Percentiles rank a stretch among this genome's conserved stretches.
These are phyloP conservation scores for Tritrichomonas musculus DNA, from an alignment of 208 protist species.

Conservation along the genomic window DNA sequence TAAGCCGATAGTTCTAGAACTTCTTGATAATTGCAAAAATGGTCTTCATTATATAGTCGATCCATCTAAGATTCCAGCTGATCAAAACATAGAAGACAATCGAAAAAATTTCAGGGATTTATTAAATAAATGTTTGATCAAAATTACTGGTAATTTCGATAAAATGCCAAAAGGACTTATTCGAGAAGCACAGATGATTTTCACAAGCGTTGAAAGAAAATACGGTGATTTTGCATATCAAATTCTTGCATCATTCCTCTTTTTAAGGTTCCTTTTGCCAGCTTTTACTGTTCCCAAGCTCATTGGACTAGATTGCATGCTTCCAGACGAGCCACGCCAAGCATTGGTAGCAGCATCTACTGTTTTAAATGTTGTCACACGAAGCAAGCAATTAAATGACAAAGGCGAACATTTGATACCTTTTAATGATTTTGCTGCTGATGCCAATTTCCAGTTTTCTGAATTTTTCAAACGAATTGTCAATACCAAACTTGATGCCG, in stretches of 20 bases:
- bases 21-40: neutral
- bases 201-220: neutral
- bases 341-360: neutral
- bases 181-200: neutral
- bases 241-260: neutral
- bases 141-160: neutral
- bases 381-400: neutral
- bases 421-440: neutral
- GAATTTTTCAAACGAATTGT: neutral
- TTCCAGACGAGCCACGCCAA: neutral
- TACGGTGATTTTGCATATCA: neutral
- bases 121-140: neutral
- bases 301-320: neutral
- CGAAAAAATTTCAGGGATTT: neutral
- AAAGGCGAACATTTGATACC: neutral
- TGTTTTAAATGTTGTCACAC: neutral
- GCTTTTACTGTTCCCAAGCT: neutral
- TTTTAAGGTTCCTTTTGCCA: slow-evolving; percentile 2
- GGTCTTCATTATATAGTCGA: neutral
- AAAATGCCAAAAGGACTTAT: neutral
- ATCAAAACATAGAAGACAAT: neutral
- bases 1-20: neutral
- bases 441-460: neutral
- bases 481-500: neutral
- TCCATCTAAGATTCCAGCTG: neutral